A percentile compares a stretch with the other conserved stretches of the same genome.
phyloP scores from a whole-genome alignment of 257 asterid species.

The Scutellaria galericulata region DNA sequence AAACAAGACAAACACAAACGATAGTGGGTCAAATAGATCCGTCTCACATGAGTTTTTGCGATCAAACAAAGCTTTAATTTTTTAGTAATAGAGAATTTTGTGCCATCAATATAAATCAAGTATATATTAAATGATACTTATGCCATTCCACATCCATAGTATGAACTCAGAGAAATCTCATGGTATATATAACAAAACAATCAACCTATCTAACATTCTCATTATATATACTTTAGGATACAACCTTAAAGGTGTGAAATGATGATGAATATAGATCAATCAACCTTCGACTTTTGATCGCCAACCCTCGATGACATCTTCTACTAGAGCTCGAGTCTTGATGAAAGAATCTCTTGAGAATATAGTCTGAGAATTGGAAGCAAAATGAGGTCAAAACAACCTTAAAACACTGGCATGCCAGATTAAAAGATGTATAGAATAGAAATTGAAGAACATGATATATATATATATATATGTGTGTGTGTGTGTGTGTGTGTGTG shows the following conservation, averaged over 20 bases:
- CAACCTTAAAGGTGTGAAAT: conserved; percentile 18
- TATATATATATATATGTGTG: too few relatives aligned
- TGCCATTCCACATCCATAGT: not conserved
- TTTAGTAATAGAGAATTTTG: too few relatives aligned
- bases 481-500: too few relatives aligned
- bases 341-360: conserved; percentile 79
- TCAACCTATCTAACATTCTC: not conserved
- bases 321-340: conserved; percentile 66
- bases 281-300: conserved; percentile 81
- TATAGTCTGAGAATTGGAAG: conserved; percentile 54
- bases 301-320: conserved; percentile 94
- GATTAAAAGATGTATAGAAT: not conserved
- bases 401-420: not conserved
- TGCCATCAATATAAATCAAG: not conserved
- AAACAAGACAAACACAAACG: too few relatives aligned
- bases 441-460: not conserved
- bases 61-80: too few relatives aligned
- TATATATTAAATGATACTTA: not conserved
- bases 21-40: too few relatives aligned
- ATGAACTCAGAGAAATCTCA: conserved; percentile 5
- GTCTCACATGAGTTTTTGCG: too few relatives aligned
- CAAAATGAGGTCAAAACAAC: conserved; percentile 14
- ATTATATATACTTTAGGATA: not conserved
- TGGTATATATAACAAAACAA: not conserved
- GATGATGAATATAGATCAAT: conserved; percentile 27